Conservation (phyloP, 2,329 filamentous ascomycete species). For the Eurotiales sp. region DNA sequence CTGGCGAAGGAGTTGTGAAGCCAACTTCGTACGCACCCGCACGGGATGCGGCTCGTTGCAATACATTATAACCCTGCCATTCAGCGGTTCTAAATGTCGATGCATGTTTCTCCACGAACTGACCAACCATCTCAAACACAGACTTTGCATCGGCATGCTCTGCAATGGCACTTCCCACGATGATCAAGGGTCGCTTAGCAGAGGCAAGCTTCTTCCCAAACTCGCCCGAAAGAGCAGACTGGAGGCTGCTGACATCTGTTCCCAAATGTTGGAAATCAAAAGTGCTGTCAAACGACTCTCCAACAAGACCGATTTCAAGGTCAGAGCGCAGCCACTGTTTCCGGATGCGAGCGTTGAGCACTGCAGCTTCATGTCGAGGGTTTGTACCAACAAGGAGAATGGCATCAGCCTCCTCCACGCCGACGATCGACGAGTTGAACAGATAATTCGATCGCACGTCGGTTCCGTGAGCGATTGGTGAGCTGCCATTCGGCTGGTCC, state of each 20-base stretch:
- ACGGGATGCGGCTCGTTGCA: constrained; percentile 88
- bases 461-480: constrained; percentile 84
- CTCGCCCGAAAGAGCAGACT: constrained; percentile 75
- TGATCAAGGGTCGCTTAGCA: constrained; percentile 93
- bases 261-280: constrained; percentile 95
- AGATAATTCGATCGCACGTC: constrained; percentile 92
- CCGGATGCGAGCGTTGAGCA: constrained; percentile 91
- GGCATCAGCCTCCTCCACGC: constrained; percentile 87
- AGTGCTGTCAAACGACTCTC: constrained; percentile 86
- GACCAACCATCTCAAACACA: constrained; percentile 85
- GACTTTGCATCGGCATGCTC: constrained; percentile 90
- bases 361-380: constrained; percentile 89
- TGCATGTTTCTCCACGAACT: constrained; percentile 90
- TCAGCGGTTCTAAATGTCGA: constrained; percentile 81
- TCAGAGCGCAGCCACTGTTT: constrained; percentile 98
- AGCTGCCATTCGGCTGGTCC: constrained; percentile 78
- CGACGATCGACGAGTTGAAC: constrained; percentile 93
- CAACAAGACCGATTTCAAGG: constrained; percentile 85
- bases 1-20: constrained; percentile 79
- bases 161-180: constrained; percentile 86
- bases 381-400: constrained; percentile 94
- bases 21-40: constrained; percentile 93
- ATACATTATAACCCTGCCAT: constrained; percentile 97
- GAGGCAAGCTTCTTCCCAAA: constrained; percentile 90
- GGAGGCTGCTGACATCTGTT: constrained; percentile 71